These are phyloP conservation scores for Aquanectria penicillioides DNA, from an alignment of 2,329 filamentous ascomycete species.

Conservation along the genomic window DNA sequence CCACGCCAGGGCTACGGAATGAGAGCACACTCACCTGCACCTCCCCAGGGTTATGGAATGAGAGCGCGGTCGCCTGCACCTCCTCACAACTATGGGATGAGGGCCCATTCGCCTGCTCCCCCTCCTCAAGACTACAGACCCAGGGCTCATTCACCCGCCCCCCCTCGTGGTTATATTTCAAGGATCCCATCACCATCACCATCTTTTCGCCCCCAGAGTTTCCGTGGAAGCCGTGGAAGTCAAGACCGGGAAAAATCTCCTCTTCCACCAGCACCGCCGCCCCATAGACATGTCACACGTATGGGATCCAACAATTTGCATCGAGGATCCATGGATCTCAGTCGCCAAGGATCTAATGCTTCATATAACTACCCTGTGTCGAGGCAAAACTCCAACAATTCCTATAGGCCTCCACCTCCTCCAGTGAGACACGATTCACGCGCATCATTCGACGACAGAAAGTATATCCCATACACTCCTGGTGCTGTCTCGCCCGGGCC, in stretches of 20 bases:
- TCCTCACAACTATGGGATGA: constrained; percentile 42
- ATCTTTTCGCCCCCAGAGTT: constrained; percentile 41
- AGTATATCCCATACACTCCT: constrained; percentile 56
- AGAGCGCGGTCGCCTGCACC: constrained; percentile 44
- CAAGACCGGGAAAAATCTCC: constrained; percentile 64
- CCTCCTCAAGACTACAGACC: constrained; percentile 32
- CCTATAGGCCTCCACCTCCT: constrained; percentile 44
- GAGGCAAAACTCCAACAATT: constrained; percentile 52
- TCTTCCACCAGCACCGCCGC: constrained; percentile 84
- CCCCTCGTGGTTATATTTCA: constrained; percentile 42
- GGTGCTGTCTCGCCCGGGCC: constrained; percentile 71
- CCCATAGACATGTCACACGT: constrained; percentile 74
- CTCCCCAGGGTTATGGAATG: constrained; percentile 38
- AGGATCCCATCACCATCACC: constrained; percentile 50
- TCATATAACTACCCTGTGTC: constrained; percentile 46
- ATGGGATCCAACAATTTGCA: constrained; percentile 51
- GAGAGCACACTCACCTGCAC: constrained; percentile 43
- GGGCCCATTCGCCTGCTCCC: constrained; percentile 50
- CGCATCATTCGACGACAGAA: constrained; percentile 47
- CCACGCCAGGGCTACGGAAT: constrained; percentile 43
- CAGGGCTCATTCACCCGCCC: constrained; percentile 36
- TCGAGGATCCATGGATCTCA: constrained; percentile 43
- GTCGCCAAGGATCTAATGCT: constrained; percentile 48
- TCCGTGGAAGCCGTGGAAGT: constrained; percentile 30
- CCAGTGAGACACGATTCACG: constrained; percentile 36